Evolutionary conservation across 768 basidiomycete genomes (phyloP).

Genomic region (Podaxis sp.): DNA sequence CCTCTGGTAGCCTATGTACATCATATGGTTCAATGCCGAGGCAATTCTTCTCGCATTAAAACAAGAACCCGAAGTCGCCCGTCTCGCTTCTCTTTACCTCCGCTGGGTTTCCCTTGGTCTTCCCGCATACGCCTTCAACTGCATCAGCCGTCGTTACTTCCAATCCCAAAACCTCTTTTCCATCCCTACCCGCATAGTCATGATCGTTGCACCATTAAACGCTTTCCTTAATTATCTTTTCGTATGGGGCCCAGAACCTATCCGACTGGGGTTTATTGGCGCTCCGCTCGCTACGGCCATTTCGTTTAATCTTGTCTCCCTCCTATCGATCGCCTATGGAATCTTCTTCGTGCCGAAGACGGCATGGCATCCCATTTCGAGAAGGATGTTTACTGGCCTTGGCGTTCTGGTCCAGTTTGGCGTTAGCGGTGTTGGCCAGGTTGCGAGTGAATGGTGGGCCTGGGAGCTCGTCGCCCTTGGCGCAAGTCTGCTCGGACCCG

Average conservation of each 20-base stretch:
- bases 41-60: constrained; percentile 68
- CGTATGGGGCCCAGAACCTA: constrained; percentile 82
- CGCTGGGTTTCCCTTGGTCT: constrained; percentile 76
- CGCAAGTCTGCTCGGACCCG: constrained; percentile 68
- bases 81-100: constrained; percentile 74
- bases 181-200: constrained; percentile 81
- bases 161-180: constrained; percentile 81
- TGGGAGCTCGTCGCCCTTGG: constrained; percentile 83
- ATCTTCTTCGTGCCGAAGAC: constrained; percentile 59
- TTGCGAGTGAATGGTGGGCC: constrained; percentile 94
- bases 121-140: constrained; percentile 61
- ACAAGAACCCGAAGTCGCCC: constrained; percentile 85
- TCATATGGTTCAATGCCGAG: constrained; percentile 86
- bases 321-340: constrained; percentile 63
- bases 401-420: constrained; percentile 74
- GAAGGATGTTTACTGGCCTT: constrained; percentile 64
- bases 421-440: constrained; percentile 81
- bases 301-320: constrained; percentile 82
- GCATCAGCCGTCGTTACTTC: constrained; percentile 49
- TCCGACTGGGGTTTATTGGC: constrained; percentile 87
- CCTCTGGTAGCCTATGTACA: constrained; percentile 51
- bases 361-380: constrained; percentile 80
- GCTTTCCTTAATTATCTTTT: constrained; percentile 80
- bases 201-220: constrained; percentile 85
- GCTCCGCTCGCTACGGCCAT: constrained; percentile 89